These are phyloP conservation scores for Taiozyma onychis DNA, from an alignment of 1,139 yeast genomes.

Conservation along the genomic window DNA sequence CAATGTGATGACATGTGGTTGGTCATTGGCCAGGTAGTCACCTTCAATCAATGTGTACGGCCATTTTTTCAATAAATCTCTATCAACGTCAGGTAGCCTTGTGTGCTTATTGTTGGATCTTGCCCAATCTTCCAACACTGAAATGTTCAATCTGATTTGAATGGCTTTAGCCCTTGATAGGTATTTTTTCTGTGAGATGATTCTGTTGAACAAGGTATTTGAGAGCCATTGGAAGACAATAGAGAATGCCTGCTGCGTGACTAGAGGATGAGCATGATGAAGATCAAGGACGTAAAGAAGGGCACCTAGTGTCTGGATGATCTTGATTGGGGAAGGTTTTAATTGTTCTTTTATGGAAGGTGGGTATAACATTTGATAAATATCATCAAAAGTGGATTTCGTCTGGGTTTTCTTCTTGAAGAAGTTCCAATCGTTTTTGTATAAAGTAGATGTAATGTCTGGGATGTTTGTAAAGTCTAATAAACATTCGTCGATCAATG, in stretches of 20 bases:
- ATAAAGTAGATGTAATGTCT: conserved; percentile 44
- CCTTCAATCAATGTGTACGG: conserved; percentile 37
- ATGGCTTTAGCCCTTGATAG: conserved; percentile 81
- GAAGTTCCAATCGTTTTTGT: conserved; percentile 72
- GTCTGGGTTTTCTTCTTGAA: conserved; percentile 43
- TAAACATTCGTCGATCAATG: conserved; percentile 56
- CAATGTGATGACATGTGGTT: conserved; percentile 7
- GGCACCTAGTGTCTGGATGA: conserved; percentile 86
- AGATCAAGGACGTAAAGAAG: conserved; percentile 78
- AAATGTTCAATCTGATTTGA: conserved; percentile 80
- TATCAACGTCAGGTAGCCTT: conserved; percentile 37
- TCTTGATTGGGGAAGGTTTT: conserved; percentile 82
- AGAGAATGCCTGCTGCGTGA: conserved; percentile 71
- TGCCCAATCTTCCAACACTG: conserved; percentile 91
- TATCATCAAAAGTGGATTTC: conserved; percentile 54
- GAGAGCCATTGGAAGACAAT: conserved; percentile 79
- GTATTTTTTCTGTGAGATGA: conserved; percentile 52
- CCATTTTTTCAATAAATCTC: conserved; percentile 31
- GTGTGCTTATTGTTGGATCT: conserved; percentile 67
- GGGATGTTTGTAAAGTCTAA: conserved; percentile 61
- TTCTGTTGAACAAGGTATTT: conserved; percentile 64
- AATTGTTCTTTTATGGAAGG: conserved; percentile 61
- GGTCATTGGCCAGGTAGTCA: conserved; percentile 3
- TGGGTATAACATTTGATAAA: conserved; percentile 63
- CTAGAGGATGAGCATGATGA: conserved; percentile 71